phyloP scores from a whole-genome alignment of 495 filamentous ascomycete species.

The Penicillium silybi region DNA sequence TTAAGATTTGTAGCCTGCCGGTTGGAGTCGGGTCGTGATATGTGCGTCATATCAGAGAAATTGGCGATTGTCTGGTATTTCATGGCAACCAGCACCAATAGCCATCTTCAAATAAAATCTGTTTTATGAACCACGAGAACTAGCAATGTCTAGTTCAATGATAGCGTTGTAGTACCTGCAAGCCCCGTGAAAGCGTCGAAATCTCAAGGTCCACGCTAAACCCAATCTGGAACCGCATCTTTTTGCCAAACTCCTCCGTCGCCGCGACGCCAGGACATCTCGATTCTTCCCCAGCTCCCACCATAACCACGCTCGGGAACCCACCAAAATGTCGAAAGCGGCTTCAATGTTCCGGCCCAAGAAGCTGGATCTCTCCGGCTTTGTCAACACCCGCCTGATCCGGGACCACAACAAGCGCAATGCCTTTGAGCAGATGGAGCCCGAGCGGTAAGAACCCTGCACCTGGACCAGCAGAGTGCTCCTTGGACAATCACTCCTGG shows the following conservation, averaged over 20 bases:
- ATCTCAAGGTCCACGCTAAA: conserved; percentile 26
- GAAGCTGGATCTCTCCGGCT: conserved; percentile 81
- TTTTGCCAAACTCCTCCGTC: conserved; percentile 26
- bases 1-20: not conserved
- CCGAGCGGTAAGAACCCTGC: conserved; percentile 63
- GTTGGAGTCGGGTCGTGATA: not conserved
- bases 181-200: conserved; percentile 4
- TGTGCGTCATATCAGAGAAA: not conserved
- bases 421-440: conserved; percentile 79
- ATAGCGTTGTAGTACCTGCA: not conserved
- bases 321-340: conserved; percentile 23
- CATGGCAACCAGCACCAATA: not conserved
- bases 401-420: conserved; percentile 95
- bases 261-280: conserved; percentile 11
- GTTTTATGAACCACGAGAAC: not conserved
- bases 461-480: not conserved
- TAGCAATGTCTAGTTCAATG: not conserved
- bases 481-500: not conserved
- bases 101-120: not conserved
- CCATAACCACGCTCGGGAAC: not conserved
- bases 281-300: conserved; percentile 7
- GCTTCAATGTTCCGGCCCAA: conserved; percentile 74
- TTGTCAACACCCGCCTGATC: conserved; percentile 75
- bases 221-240: conserved; percentile 24
- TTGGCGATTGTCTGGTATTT: not conserved